These are phyloP conservation scores for Castanospermum australe DNA, from an alignment of 306 rosid species.

Conservation along the genomic window DNA sequence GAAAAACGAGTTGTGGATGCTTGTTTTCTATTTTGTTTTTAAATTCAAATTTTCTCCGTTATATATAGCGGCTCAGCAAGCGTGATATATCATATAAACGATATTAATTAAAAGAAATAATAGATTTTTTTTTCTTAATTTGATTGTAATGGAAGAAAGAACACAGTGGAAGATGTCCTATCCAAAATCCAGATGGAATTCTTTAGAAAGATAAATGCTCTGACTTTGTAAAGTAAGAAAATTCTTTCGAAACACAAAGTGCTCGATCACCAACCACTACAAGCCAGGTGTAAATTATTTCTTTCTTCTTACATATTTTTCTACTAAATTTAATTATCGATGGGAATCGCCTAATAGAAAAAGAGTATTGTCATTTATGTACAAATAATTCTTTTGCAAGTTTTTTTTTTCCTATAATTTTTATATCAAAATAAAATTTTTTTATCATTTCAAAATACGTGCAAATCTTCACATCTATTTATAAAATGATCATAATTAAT, in stretches of 20 bases:
- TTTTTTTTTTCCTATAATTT: too few relatives aligned
- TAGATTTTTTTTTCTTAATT: too few relatives aligned
- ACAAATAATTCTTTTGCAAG: neutral
- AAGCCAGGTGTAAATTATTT: neutral
- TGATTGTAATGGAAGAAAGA: neutral
- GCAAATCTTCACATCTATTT: too few relatives aligned
- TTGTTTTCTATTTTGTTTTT: too few relatives aligned
- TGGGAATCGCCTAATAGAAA: neutral
- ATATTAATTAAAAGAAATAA: neutral
- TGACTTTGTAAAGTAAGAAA: slow-evolving; percentile 16
- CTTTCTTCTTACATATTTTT: neutral
- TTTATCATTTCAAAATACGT: too few relatives aligned
- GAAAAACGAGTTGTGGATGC: neutral
- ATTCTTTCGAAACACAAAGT: neutral
- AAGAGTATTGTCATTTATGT: neutral
- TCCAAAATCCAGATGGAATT: neutral
- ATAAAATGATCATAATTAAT: neutral
- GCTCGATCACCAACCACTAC: neutral
- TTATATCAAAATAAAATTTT: too few relatives aligned
- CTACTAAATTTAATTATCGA: neutral
- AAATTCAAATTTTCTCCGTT: too few relatives aligned
- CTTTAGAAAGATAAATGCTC: neutral
- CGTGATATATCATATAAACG: neutral
- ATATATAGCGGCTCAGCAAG: neutral
- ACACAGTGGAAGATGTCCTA: neutral